Conservation (phyloP, 352 stramenopile species). For the Phytophthora capsici region DNA sequence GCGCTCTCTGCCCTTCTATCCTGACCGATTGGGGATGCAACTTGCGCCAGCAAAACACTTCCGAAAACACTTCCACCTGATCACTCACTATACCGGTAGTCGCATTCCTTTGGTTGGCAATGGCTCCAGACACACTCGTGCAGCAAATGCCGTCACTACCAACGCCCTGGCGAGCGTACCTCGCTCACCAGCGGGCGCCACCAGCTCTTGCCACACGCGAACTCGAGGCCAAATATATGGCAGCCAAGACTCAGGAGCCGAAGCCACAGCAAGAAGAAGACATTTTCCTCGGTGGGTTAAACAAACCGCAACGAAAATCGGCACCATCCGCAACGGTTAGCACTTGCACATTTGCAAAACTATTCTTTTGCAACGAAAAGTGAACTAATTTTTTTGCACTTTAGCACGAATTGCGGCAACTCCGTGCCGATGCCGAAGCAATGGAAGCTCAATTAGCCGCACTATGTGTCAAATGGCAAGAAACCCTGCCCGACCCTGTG, state of each 20-base stretch:
- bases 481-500: constrained; percentile 37
- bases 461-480: constrained; percentile 54
- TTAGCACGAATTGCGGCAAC: constrained; percentile 57
- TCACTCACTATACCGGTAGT: not conserved
- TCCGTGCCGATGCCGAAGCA: constrained; percentile 50
- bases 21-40: constrained; percentile 3
- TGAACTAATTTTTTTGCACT: constrained; percentile 1
- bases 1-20: constrained; percentile 13
- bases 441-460: constrained; percentile 51
- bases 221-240: constrained; percentile 12
- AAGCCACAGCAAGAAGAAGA: constrained; percentile 22
- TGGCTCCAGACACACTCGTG: constrained; percentile 30
- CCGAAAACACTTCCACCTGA: constrained; percentile 6
- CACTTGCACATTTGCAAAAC: not conserved
- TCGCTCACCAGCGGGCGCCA: not conserved
- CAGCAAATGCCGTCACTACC: constrained; percentile 19
- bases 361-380: no score
- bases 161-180: not conserved
- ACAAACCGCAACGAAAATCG: constrained; percentile 41
- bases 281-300: constrained; percentile 42
- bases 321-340: constrained; percentile 47
- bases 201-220: constrained; percentile 1
- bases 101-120: not conserved
- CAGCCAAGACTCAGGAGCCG: not conserved
- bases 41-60: constrained; percentile 15